A percentile compares a stretch with the other conserved stretches of the same genome.
Conservation (phyloP, 192 early-diverging fungal species). For the Linnemannia schmuckeri region DNA sequence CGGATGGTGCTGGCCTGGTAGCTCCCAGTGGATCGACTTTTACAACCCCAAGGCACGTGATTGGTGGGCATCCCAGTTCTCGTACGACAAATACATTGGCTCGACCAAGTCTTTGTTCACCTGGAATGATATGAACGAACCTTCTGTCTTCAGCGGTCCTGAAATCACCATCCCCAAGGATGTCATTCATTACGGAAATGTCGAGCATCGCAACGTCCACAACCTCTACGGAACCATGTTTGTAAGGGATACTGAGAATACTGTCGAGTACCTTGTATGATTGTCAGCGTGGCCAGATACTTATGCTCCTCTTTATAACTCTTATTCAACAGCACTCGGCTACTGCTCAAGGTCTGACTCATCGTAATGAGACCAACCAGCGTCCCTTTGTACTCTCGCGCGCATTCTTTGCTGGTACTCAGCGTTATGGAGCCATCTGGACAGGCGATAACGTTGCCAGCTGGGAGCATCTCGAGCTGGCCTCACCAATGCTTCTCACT, state of each 20-base stretch:
- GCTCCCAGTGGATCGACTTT: slow-evolving; percentile 95
- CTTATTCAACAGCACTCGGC: slow-evolving; percentile 76
- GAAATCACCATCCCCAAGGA: slow-evolving; percentile 98
- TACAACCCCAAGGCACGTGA: slow-evolving; percentile 79
- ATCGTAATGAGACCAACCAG: slow-evolving; percentile 65
- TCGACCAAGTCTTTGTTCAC: slow-evolving; percentile 86
- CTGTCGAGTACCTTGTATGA: background rate
- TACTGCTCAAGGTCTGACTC: slow-evolving; percentile 83
- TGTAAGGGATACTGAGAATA: slow-evolving; percentile 50
- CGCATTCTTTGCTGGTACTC: slow-evolving; percentile 97
- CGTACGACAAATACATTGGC: slow-evolving; percentile 84
- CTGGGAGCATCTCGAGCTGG: slow-evolving; percentile 88
- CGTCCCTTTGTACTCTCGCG: slow-evolving; percentile 96
- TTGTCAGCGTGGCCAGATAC: background rate
- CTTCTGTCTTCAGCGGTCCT: slow-evolving; percentile 95
- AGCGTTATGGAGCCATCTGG: slow-evolving; percentile 97
- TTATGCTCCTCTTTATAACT: background rate
- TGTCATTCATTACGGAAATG: slow-evolving; percentile 84
- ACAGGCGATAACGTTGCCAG: slow-evolving; percentile 95
- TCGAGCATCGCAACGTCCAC: slow-evolving; percentile 97
- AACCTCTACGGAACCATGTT: slow-evolving; percentile 93
- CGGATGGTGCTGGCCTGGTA: slow-evolving; percentile 99
- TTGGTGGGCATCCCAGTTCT: slow-evolving; percentile 88
- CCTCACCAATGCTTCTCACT: slow-evolving; percentile 91
- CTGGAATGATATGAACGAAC: slow-evolving; percentile 99